Evolutionary conservation across 75 land plant genomes (phyloP).

Genomic region (Chamaecyparis obtusa): DNA sequence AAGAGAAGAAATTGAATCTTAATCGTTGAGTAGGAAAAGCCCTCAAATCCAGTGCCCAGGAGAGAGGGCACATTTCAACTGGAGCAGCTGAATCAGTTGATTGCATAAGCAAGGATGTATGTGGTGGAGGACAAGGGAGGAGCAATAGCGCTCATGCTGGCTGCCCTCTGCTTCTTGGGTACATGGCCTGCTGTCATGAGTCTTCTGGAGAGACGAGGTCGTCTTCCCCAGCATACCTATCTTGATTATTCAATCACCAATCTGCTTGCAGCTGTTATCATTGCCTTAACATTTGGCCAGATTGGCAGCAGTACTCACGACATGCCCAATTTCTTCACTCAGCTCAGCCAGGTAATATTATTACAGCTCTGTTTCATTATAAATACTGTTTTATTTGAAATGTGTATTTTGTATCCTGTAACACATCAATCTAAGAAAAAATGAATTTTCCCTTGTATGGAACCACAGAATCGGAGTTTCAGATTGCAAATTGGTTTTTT

Average conservation of each 20-base stretch:
- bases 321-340: conserved; percentile 75
- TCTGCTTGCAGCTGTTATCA: conserved; percentile 80
- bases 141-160: conserved; percentile 95
- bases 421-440: too few relatives aligned
- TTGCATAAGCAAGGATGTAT: conserved; percentile 49
- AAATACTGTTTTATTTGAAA: too few relatives aligned
- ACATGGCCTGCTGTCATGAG: conserved; percentile 97
- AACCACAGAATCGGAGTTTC: neutral
- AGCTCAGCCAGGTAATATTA: conserved; percentile 66
- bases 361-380: neutral
- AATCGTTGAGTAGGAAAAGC: too few relatives aligned
- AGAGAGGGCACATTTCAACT: too few relatives aligned
- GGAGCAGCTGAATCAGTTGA: neutral
- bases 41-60: too few relatives aligned
- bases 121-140: conserved; percentile 87
- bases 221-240: conserved; percentile 93
- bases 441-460: too few relatives aligned
- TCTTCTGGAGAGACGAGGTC: conserved; percentile 83
- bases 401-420: too few relatives aligned
- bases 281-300: conserved; percentile 93
- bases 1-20: too few relatives aligned
- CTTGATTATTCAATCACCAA: conserved; percentile 94
- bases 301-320: conserved; percentile 54
- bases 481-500: neutral
- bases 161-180: conserved; percentile 86